Base-by-base conservation (phyloP, 768 basidiomycete species). In the Cantharellus anzutake region DNA sequence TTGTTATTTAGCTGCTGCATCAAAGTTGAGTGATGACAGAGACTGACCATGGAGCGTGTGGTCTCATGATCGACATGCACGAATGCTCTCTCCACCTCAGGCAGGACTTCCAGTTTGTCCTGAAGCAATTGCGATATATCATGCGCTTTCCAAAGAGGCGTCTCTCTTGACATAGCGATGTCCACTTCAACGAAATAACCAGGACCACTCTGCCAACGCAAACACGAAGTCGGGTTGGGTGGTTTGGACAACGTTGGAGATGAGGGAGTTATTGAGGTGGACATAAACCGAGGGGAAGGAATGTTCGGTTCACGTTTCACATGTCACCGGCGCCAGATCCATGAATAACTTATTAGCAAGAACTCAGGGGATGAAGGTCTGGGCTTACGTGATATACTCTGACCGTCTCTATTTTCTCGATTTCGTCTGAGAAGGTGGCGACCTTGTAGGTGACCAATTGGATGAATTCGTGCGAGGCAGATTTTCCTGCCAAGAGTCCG, bases 21-120 rank as follows among this genome's bases (percentile, higher is more conserved):
- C 20, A 29, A 29, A 29, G 20, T 29, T 29, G 20, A 29, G 0
- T 29, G 20, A 29, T 29, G 20, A 29, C 20, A 29, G 20, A 29
- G 20, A 68, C 70, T 65, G 40, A 82, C 81, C 5, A 81, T 81
- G 53, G 71, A 67, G 71, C 93, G 91, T n/a, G 82, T 84, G 3
- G 85, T 84, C 71, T 94, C 92, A 66, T 94, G 84, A 71, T 96
- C 92, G 61, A 94, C 88, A 67, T 96, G 92, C 35, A 96, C 90
- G 69, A 94, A 96, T 42, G 92, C 92, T 42, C 92, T 75, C 63
- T 87, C 91, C 50, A 96, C 92, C 65, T 87, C 85, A 2, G 91
- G 89, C 44, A 96, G 73, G 14, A 80, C 78, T 68, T 96, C 92
- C 53, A 96, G 81, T 71, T 85, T 88, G 67, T 91, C 89, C 67